Percentiles rank a stretch among this genome's conserved stretches.
phyloP scores from a whole-genome alignment of 306 rosid genomes.

The Astragalus membranaceus region DNA sequence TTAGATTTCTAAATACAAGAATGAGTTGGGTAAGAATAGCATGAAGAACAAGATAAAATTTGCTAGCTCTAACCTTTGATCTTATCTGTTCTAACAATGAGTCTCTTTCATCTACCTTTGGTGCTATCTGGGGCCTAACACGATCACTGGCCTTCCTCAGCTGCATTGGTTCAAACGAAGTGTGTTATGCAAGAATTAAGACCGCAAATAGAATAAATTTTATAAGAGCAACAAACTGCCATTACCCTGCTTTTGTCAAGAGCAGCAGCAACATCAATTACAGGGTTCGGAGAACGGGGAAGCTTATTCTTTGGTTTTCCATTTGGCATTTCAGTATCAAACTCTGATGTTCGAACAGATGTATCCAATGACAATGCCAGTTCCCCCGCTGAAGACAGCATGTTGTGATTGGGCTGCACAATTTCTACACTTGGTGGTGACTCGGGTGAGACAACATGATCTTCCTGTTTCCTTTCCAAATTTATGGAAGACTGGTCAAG shows the following conservation, averaged over 20 bases:
- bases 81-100: constrained; percentile 76
- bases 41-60: constrained; percentile 5
- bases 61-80: constrained; percentile 58
- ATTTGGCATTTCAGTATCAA: constrained; percentile 38
- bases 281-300: constrained; percentile 69
- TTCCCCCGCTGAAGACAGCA: constrained; percentile 38
- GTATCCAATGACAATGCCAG: constrained; percentile 29
- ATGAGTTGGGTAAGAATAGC: not conserved
- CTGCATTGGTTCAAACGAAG: constrained; percentile 43
- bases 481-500: constrained; percentile 24
- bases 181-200: constrained; percentile 18
- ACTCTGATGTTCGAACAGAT: constrained; percentile 23
- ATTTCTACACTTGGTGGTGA: constrained; percentile 28
- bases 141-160: constrained; percentile 81
- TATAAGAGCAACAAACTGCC: constrained; percentile 14
- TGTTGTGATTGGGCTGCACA: constrained; percentile 35
- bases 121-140: constrained; percentile 55
- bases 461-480: constrained; percentile 32
- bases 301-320: constrained; percentile 49
- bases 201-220: constrained; percentile 12
- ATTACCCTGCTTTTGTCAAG: constrained; percentile 90
- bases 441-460: constrained; percentile 22
- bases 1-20: not conserved
- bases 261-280: constrained; percentile 69
- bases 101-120: constrained; percentile 76